Conservation (phyloP, 2,329 filamentous ascomycete species). For the Sordariomycetes sp. region DNA sequence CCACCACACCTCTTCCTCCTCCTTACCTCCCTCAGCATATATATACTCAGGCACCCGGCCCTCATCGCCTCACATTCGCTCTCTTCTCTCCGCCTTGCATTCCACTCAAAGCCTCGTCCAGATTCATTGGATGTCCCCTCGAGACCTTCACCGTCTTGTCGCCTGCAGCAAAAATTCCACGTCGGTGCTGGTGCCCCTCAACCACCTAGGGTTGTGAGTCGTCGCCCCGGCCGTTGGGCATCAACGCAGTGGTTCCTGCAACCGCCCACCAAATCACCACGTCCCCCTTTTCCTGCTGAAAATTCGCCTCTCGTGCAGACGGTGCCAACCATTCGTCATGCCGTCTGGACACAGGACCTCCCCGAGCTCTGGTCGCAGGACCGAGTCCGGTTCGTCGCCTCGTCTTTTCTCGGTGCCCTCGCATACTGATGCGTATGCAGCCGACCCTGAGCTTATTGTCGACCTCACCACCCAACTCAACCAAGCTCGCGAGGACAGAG, state of each 20-base stretch:
- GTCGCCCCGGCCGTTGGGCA: not conserved
- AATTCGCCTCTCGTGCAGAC: no score
- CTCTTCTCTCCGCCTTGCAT: no score
- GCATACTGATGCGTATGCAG: not conserved
- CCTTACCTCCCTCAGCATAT: not conserved
- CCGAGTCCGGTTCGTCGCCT: constrained; percentile 1
- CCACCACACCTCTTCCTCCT: not conserved
- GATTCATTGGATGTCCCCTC: not conserved
- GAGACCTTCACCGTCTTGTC: not conserved
- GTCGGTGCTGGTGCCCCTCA: not conserved
- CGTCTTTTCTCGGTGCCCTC: not conserved
- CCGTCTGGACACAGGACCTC: constrained; percentile 2
- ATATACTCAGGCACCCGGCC: not conserved
- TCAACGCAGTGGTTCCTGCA: not conserved
- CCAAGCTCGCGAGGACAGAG: constrained; percentile 11
- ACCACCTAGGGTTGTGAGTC: not conserved
- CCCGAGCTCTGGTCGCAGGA: not conserved
- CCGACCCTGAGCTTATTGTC: not conserved
- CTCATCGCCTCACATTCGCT: not conserved
- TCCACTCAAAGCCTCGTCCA: not conserved
- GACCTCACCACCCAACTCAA: constrained; percentile 14
- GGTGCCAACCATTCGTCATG: not conserved
- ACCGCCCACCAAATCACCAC: not conserved
- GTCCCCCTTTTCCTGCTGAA: not conserved
- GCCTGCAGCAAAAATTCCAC: not conserved